Evolutionary conservation across 164 flowering plant genomes (phyloP).

Genomic region (Magnolia sinica): DNA sequence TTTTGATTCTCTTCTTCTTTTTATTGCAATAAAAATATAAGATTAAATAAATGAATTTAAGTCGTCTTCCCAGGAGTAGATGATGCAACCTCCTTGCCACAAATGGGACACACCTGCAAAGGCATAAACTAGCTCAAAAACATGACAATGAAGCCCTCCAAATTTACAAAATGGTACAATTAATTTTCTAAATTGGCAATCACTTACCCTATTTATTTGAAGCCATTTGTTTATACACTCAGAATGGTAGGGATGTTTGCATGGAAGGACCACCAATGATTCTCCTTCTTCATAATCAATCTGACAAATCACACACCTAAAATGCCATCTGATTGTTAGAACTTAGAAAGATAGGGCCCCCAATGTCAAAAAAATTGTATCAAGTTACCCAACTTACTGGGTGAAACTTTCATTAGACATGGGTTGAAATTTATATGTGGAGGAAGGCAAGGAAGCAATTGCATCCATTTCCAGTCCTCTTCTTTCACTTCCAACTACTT

Average conservation of each 20-base stretch:
- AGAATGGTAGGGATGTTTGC: slow-evolving; percentile 80
- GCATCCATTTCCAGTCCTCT: slow-evolving; percentile 77
- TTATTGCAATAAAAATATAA: no score
- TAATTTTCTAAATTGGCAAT: no score
- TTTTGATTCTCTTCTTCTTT: no score
- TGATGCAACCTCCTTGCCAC: slow-evolving; percentile 26
- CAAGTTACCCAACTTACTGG: slow-evolving; percentile 40
- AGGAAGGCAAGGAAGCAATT: slow-evolving; percentile 71
- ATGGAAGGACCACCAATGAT: slow-evolving; percentile 60
- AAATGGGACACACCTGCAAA: slow-evolving; percentile 32
- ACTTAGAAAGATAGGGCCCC: background rate
- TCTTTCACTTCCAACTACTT: slow-evolving; percentile 78
- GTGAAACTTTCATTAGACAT: slow-evolving; percentile 55
- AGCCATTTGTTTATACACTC: slow-evolving; percentile 89
- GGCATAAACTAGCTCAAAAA: background rate
- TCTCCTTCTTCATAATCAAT: slow-evolving; percentile 78
- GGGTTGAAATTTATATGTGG: slow-evolving; percentile 43
- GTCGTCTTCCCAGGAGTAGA: background rate
- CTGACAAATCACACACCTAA: slow-evolving; percentile 86
- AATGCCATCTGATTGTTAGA: background rate
- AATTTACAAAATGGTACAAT: background rate
- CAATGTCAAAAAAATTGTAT: background rate
- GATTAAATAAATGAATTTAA: no score
- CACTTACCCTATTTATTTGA: slow-evolving; percentile 63
- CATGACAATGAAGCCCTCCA: background rate